A percentile compares a stretch with the other conserved stretches of the same genome.
Evolutionary conservation across 352 stramenopile genomes (phyloP).

Genomic region (Phytophthora brassicae): DNA sequence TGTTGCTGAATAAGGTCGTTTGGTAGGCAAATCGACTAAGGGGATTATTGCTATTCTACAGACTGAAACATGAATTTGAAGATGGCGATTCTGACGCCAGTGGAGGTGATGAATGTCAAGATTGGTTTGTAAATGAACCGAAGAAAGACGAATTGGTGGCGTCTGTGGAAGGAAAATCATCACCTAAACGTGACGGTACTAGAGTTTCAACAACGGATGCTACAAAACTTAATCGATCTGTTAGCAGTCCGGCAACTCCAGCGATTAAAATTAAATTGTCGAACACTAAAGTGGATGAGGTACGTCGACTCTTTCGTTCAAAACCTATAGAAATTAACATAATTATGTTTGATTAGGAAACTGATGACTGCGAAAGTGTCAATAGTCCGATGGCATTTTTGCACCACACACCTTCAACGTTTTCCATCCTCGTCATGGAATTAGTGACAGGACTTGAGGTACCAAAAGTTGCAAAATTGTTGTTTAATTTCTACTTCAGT

Average conservation of each 20-base stretch:
- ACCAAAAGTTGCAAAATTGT: neutral
- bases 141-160: slow-evolving; percentile 30
- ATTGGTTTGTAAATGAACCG: slow-evolving; percentile 85
- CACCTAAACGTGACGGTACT: slow-evolving; percentile 16
- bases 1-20: neutral
- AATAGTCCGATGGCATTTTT: slow-evolving; percentile 61
- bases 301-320: too few species aligned
- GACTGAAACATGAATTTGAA: slow-evolving; percentile 72
- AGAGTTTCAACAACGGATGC: slow-evolving; percentile 5
- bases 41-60: slow-evolving; percentile 10
- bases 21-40: neutral
- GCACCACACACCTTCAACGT: slow-evolving; percentile 51
- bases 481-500: neutral
- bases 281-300: slow-evolving; percentile 28
- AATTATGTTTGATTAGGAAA: too few species aligned
- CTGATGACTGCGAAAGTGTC: slow-evolving; percentile 36
- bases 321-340: too few species aligned
- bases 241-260: slow-evolving; percentile 21
- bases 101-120: slow-evolving; percentile 60
- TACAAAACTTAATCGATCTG: slow-evolving; percentile 12
- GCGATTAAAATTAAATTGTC: slow-evolving; percentile 18
- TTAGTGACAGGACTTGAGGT: slow-evolving; percentile 47
- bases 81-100: slow-evolving; percentile 52
- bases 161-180: slow-evolving; percentile 29
- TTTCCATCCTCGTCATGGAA: slow-evolving; percentile 77